Conservation (phyloP, 2,329 filamentous ascomycete species). For the Domatiomyces globalis region DNA sequence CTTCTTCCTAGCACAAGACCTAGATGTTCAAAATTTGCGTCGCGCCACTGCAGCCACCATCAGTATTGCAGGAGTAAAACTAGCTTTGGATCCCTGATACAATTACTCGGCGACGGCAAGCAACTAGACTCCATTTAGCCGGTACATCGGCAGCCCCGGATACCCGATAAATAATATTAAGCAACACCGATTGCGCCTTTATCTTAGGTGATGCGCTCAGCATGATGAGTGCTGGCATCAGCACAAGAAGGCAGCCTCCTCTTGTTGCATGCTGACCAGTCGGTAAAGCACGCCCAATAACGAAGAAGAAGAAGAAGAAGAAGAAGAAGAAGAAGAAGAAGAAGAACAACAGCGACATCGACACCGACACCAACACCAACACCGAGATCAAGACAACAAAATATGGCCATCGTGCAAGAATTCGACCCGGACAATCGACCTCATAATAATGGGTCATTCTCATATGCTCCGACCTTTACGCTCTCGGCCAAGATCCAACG, state of each 20-base stretch:
- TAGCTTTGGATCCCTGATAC: background rate
- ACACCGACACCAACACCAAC: background rate
- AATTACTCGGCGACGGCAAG: too few species aligned
- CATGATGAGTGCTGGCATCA: background rate
- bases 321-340: too few species aligned
- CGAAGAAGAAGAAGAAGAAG: too few species aligned
- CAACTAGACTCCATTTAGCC: background rate
- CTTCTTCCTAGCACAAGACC: background rate
- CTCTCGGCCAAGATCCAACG: conserved; percentile 38
- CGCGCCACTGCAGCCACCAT: background rate
- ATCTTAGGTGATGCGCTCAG: background rate
- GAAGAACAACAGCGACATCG: too few species aligned
- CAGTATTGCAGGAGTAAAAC: background rate
- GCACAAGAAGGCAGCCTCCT: background rate
- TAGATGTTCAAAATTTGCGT: background rate
- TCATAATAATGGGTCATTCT: background rate
- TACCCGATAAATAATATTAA: background rate
- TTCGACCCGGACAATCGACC: conserved; percentile 4
- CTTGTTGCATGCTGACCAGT: background rate
- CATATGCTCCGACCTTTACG: conserved; percentile 29
- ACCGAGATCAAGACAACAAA: background rate
- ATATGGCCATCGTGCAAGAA: conserved; percentile 16
- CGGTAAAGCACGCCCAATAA: background rate
- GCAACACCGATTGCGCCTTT: background rate
- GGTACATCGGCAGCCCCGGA: background rate